Conservation (phyloP, 331 rosid genomes). For the Erythrophleum ivorense region DNA sequence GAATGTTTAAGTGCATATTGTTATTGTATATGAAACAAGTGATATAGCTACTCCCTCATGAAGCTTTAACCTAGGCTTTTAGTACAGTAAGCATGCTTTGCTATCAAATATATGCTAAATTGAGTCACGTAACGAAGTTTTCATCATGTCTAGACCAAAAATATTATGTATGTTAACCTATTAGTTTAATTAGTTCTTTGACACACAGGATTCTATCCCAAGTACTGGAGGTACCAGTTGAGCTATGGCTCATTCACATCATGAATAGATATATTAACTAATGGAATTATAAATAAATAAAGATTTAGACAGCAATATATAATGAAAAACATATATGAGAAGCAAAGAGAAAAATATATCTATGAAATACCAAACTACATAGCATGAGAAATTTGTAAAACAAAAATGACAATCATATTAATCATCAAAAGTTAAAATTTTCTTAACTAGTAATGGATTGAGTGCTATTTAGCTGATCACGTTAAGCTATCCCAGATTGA, state of each 20-base stretch:
- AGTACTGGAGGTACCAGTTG: background rate
- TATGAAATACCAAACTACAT: background rate
- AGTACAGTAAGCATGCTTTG: background rate
- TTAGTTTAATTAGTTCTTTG: constrained; percentile 23
- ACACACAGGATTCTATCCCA: background rate
- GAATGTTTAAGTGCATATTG: background rate
- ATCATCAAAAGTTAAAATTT: background rate
- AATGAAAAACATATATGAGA: background rate
- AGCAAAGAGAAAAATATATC: background rate
- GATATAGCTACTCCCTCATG: constrained; percentile 4
- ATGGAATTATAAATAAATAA: background rate
- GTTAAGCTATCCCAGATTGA: background rate
- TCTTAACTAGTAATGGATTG: background rate
- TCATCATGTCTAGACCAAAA: background rate
- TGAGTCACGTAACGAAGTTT: constrained; percentile 3
- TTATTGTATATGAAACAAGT: background rate
- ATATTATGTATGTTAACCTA: background rate
- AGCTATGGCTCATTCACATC: background rate
- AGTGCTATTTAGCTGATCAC: background rate
- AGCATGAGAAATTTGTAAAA: constrained; percentile 3
- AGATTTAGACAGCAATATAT: background rate
- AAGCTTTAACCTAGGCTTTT: constrained; percentile 24
- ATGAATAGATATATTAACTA: background rate
- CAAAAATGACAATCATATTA: background rate
- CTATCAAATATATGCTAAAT: constrained; percentile 4